Evolutionary conservation across 306 rosid genomes (phyloP).

Genomic region (Trifolium fragiferum): DNA sequence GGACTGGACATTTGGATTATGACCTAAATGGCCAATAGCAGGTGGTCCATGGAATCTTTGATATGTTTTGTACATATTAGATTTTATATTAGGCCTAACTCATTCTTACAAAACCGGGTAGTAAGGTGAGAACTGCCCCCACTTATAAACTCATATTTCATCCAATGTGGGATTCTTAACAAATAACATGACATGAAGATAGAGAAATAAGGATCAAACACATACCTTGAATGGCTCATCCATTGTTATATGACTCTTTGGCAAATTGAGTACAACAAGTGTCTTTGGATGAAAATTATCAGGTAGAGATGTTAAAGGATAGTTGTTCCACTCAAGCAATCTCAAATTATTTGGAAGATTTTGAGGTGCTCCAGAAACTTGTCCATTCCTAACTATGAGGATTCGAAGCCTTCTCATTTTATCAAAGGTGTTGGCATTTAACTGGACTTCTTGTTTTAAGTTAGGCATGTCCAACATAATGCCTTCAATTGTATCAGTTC

Average conservation of each 20-base stretch:
- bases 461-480: slow-evolving; percentile 40
- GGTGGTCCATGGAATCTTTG: background rate
- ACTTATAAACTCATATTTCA: background rate
- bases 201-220: background rate
- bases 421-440: slow-evolving; percentile 35
- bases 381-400: slow-evolving; percentile 35
- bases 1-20: background rate
- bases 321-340: slow-evolving; percentile 47
- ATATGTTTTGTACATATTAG: background rate
- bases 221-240: slow-evolving; percentile 36
- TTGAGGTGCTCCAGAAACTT: slow-evolving; percentile 27
- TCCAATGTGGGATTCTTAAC: background rate
- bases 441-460: background rate
- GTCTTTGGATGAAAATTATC: slow-evolving; percentile 40
- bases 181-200: background rate
- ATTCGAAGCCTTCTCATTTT: slow-evolving; percentile 43
- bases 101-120: background rate
- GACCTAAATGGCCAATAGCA: background rate
- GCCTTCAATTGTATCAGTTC: slow-evolving; percentile 39
- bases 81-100: background rate
- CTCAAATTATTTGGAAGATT: slow-evolving; percentile 48
- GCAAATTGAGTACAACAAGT: slow-evolving; percentile 43
- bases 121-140: background rate
- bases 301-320: slow-evolving; percentile 43
- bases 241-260: slow-evolving; percentile 29